Evolutionary conservation across 1,139 yeast genomes (phyloP).

Genomic region (Yamadazyma taylorii): DNA sequence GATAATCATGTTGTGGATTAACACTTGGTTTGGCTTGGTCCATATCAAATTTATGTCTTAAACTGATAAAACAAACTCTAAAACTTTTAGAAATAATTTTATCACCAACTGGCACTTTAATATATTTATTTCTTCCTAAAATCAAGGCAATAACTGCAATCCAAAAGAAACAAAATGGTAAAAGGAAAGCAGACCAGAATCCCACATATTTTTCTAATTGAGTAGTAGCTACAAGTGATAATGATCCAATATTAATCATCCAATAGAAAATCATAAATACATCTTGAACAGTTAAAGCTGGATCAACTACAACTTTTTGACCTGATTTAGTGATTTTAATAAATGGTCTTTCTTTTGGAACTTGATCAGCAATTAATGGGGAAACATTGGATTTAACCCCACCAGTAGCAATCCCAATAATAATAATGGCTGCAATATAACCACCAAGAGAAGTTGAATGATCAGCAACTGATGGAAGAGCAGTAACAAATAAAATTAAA

Average conservation of each 20-base stretch:
- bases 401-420: conserved; percentile 79
- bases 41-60: conserved; percentile 50
- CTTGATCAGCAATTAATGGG: conserved; percentile 79
- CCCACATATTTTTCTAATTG: conserved; percentile 37
- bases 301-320: conserved; percentile 41
- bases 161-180: conserved; percentile 69
- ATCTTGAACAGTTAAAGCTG: conserved; percentile 41
- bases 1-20: conserved; percentile 42
- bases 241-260: conserved; percentile 43
- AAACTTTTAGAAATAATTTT: conserved; percentile 60
- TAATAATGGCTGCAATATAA: conserved; percentile 59
- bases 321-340: conserved; percentile 37
- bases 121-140: conserved; percentile 56
- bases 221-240: conserved; percentile 45
- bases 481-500: conserved; percentile 65
- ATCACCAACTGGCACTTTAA: conserved; percentile 63
- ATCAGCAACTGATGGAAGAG: conserved; percentile 61
- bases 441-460: conserved; percentile 50
- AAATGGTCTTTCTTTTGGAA: conserved; percentile 41
- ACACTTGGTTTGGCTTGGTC: conserved; percentile 57
- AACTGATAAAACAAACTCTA: conserved; percentile 46
- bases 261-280: conserved; percentile 45
- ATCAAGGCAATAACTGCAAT: conserved; percentile 57
- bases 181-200: conserved; percentile 47
- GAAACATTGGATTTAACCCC: conserved; percentile 79